Evolutionary conservation across 2,329 filamentous ascomycete genomes (phyloP).

Genomic region (Cercospora beticola): DNA sequence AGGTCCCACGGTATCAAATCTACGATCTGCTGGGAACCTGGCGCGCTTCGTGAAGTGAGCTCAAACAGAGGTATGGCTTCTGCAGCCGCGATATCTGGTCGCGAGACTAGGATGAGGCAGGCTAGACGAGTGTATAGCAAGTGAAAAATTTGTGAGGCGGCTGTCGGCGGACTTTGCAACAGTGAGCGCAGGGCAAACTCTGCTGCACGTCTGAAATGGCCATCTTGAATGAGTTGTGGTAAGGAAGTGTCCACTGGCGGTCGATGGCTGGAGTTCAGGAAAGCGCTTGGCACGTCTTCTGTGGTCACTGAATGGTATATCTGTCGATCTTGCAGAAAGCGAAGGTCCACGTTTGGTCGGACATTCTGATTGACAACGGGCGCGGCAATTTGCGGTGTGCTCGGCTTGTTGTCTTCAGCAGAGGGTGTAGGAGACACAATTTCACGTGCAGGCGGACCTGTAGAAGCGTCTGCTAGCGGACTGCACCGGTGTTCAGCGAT

Average conservation of each 20-base stretch:
- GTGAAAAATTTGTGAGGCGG: conserved; percentile 67
- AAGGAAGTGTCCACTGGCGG: conserved; percentile 65
- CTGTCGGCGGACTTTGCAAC: conserved; percentile 50
- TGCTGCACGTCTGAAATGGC: conserved; percentile 69
- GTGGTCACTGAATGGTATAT: conserved; percentile 78
- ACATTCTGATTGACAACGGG: conserved; percentile 16
- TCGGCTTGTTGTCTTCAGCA: conserved; percentile 2
- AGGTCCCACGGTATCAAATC: conserved; percentile 85
- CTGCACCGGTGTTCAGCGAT: conserved; percentile 29
- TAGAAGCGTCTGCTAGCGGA: conserved; percentile 27
- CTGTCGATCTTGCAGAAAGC: conserved; percentile 74
- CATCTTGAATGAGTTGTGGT: conserved; percentile 63
- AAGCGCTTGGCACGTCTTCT: conserved; percentile 61
- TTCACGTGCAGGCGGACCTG: conserved; percentile 18
- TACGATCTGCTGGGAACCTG: conserved; percentile 53
- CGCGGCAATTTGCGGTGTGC: conserved; percentile 18
- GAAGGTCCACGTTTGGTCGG: conserved; percentile 63
- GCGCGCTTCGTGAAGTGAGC: conserved; percentile 44
- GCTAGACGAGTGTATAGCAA: conserved; percentile 79
- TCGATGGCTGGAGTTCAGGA: conserved; percentile 66
- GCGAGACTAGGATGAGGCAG: conserved; percentile 76
- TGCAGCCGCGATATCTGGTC: conserved; percentile 56
- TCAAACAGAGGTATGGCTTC: conserved; percentile 65
- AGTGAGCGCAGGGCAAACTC: conserved; percentile 45
- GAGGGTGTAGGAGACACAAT: conserved; percentile 1